Evolutionary conservation across 768 basidiomycete genomes (phyloP), one percentile per base, ranked within the genome.

Genomic region (Suillus alpinus): DNA sequence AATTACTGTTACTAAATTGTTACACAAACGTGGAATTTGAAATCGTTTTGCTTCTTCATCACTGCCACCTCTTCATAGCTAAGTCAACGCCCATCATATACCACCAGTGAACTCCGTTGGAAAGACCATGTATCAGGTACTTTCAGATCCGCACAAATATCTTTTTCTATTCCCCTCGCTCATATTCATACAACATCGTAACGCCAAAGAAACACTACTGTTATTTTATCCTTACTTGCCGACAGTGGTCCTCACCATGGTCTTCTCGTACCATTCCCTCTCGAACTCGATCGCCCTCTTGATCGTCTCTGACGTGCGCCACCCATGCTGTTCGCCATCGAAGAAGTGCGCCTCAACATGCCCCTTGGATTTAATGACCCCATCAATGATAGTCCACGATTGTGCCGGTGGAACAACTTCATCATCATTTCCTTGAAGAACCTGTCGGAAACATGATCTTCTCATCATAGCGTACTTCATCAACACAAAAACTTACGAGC

Each of bases 361-460:
- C 37, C 37, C 53, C 23, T 55, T 55, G 10, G 37, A 26, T 29
- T 55, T 55, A 6, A 55, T 10, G 37, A 55, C 37, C 16, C 53
- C 37, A 26, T 55, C 37, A 18, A 55, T 26, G 9, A 55, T 55
- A 39, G 53, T 55, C 53, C 53, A 55, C 0, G 89, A 81, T 67
- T 92, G 90, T 18, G 77, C 80, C 3, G 86, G 87, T 0, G 85
- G 89, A 0, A 92, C 91, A 36, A 90, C 80, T 61, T 73, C 75
- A 69, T 90, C 88, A 0, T 77, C 69, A 1, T 80, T 75, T 8
- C 89, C 89, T 75, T 92, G 89, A n/a, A 91, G 73, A 23, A 90
- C 82, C 89, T 90, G 58, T 47, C 52, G 6, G 23, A 63, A 49
- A 31, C 66, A 61, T 20, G 57, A 67, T 26, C 63, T 62, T 26